Percentiles rank a stretch among this genome's conserved stretches.
These are phyloP conservation scores for Penicillium glabrum DNA, from an alignment of 2,329 filamentous ascomycete species.

Conservation along the genomic window DNA sequence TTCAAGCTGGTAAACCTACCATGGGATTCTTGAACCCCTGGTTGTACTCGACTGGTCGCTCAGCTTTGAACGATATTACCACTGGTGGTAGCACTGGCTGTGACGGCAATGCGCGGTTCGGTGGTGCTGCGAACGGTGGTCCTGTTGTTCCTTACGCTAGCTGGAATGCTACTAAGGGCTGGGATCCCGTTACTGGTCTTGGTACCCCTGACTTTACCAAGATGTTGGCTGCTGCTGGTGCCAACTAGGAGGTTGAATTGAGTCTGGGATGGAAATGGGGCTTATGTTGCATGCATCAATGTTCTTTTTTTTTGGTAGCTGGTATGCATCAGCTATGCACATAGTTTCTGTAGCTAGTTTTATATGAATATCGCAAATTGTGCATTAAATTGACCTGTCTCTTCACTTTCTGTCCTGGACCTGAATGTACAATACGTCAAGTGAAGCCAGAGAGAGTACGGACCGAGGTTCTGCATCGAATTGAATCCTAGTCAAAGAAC, in stretches of 20 bases:
- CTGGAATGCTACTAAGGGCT: slow-evolving; percentile 53
- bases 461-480: not conserved
- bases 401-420: no score
- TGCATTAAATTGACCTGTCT: no score
- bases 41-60: slow-evolving; percentile 50
- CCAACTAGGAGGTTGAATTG: not conserved
- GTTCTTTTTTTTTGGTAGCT: not conserved
- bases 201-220: slow-evolving; percentile 36
- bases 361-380: not conserved
- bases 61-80: slow-evolving; percentile 50
- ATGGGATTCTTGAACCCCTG: slow-evolving; percentile 63
- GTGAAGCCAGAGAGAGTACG: no score
- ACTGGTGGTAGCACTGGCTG: slow-evolving; percentile 50
- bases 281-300: not conserved
- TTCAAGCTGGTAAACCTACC: slow-evolving; percentile 49
- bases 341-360: not conserved
- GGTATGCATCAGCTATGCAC: not conserved
- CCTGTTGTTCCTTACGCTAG: slow-evolving; percentile 47
- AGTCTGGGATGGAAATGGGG: not conserved
- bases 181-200: slow-evolving; percentile 53
- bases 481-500: slow-evolving; percentile 22
- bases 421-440: no score
- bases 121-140: slow-evolving; percentile 37
- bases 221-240: slow-evolving; percentile 18
- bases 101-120: slow-evolving; percentile 44